Base-by-base conservation (phyloP, 2,329 filamentous ascomycete genomes). In the Hypomyces rosellus region DNA sequence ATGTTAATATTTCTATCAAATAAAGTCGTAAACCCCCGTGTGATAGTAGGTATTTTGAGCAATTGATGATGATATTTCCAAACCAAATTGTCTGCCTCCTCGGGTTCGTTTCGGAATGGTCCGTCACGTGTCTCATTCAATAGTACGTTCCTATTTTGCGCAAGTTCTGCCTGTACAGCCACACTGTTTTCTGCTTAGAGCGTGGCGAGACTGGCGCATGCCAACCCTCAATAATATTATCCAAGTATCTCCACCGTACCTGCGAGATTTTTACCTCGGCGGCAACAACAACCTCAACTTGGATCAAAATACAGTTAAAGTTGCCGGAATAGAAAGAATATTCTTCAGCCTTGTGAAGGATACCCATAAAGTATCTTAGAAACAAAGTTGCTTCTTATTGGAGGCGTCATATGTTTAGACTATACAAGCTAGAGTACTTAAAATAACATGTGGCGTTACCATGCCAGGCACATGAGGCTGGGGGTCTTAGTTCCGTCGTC, bases 401-500 rank as follows among this genome's bases (percentile, higher is more conserved):
- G 25, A 11, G 25, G 25, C 25, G 8, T 30, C 25, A 30, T 30
- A 7, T 30, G 25, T 30, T 30, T 30, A 30, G 6, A 30, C 25
- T 8, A 30, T 30, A 30, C 25, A 30, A 30, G 25, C 25, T 30
- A 30, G 25, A 30, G 25, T 30, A 30, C 25, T 11, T 30, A 30
- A 30, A 30, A 30, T 30, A 7, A 30, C 9, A 30, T 40, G 38
- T 40, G 38, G 38, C 38, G 38, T 18, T 16, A 12, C 38, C 14
- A 16, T 20, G 38, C 38, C 38, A 15, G 38, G 38, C 38, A 40
- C 38, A 20, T 49, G 50, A 49, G 34, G 38, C 56, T 50, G 57
- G 54, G 53, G 44, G 45, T 44, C 46, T 50, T 44, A 49, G 49
- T 54, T 56, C 58, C 58, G 57, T 49, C 37, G 44, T 50, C 53